Evolutionary conservation across 202 grass and related monocot species (phyloP).

Genomic region (Schoenoplectus triqueter): DNA sequence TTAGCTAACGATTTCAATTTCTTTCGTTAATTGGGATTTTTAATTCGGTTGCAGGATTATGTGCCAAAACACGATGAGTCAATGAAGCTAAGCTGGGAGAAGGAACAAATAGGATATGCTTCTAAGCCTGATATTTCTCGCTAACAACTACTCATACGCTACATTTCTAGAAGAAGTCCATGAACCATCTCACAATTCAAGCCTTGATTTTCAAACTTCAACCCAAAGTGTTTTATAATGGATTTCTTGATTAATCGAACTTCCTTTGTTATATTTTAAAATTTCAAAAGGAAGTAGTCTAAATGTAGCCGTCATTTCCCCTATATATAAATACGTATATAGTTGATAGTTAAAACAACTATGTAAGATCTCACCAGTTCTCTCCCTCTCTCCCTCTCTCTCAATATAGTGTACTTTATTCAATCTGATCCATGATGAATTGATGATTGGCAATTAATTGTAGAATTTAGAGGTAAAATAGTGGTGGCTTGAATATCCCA

Average conservation of each 20-base stretch:
- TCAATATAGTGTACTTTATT: too few relatives aligned
- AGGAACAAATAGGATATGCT: constrained; percentile 54
- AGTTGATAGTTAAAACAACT: background rate
- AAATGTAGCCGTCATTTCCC: background rate
- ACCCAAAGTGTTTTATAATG: constrained; percentile 1
- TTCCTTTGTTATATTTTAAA: constrained; percentile 37
- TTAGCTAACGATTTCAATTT: background rate
- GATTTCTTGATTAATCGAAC: constrained; percentile 17
- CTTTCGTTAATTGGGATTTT: background rate
- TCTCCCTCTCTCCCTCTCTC: background rate
- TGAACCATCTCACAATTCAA: background rate
- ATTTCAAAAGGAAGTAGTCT: constrained; percentile 13
- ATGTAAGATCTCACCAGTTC: background rate
- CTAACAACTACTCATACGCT: constrained; percentile 23
- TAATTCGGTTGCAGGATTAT: constrained; percentile 43
- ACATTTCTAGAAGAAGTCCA: too few relatives aligned
- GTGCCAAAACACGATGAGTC: constrained; percentile 48
- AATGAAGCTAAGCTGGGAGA: constrained; percentile 64
- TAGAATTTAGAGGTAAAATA: background rate
- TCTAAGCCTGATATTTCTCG: constrained; percentile 54
- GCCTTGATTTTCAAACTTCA: background rate
- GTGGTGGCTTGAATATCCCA: background rate
- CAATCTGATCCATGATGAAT: too few relatives aligned
- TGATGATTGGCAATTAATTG: background rate
- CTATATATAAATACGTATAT: background rate